A percentile compares a stretch with the other conserved stretches of the same genome.
Conservation (phyloP, 73 alveolate genomes). For the Tetrahymena thermophila region DNA sequence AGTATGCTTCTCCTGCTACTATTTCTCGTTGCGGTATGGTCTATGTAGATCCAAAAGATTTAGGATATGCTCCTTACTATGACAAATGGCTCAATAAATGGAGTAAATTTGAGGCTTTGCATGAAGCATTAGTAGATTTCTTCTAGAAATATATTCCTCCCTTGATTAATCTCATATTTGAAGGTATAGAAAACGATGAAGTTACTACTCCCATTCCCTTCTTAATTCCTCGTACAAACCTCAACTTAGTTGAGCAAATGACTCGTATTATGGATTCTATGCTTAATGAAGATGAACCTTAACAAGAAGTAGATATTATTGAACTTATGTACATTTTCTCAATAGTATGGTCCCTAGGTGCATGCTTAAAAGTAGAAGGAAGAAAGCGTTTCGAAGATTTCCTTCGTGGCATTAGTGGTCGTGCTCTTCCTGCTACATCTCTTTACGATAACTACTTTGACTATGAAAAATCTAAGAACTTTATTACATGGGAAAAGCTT, state of each 20-base stretch:
- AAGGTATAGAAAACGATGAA: constrained; percentile 79
- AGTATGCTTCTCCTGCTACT: constrained; percentile 99
- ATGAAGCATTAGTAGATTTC: constrained; percentile 28
- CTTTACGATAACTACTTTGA: constrained; percentile 63
- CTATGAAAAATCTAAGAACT: constrained; percentile 44
- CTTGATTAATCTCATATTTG: constrained; percentile 65
- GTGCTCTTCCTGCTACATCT: constrained; percentile 64
- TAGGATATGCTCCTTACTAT: constrained; percentile 46
- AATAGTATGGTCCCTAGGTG: constrained; percentile 98
- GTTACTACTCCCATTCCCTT: constrained; percentile 64
- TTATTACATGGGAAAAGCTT: constrained; percentile 84
- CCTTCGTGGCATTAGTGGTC: constrained; percentile 60
- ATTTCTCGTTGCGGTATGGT: constrained; percentile 99
- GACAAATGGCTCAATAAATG: constrained; percentile 47
- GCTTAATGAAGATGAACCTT: constrained; percentile 87
- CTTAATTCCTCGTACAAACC: constrained; percentile 71
- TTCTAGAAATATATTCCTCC: constrained; percentile 64
- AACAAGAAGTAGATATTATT: constrained; percentile 83
- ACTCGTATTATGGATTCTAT: constrained; percentile 80
- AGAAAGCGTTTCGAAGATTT: constrained; percentile 90
- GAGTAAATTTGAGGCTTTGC: constrained; percentile 13
- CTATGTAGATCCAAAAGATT: constrained; percentile 78
- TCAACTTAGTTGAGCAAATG: constrained; percentile 83
- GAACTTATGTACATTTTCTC: constrained; percentile 94
- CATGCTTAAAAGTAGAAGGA: constrained; percentile 84